Base-by-base conservation (phyloP, 2,329 filamentous ascomycete genomes). In the Stylonectria norvegica region DNA sequence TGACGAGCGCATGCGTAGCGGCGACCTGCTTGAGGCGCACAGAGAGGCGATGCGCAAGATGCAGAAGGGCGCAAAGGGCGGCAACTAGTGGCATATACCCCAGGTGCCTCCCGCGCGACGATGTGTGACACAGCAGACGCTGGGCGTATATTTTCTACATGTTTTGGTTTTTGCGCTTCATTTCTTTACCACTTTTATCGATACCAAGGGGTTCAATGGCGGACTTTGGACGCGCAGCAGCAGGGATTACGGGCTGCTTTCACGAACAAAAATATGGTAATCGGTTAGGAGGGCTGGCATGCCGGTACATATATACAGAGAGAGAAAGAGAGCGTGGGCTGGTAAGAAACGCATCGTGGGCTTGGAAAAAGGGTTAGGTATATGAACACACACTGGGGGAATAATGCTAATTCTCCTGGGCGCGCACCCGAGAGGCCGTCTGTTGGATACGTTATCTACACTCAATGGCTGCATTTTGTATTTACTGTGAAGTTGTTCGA, bases 21-120 rank as follows among this genome's bases (percentile, higher is more conserved):
- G 83, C 0, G 79, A 85, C 48, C 77, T 95, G 70, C 71, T 86
- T 36, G 84, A 86, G 32, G 75, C 83, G 16, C 90, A 96, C 61
- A 76, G 85, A 15, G 84, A 90, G 48, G 86, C 85, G 1, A 76
- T 96, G 77, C 75, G 85, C 48, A 82, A 75, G 61, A 85, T 96
- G 82, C 89, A 95, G 55, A 65, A 63, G 23, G 52, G 59, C 17
- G 68, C 69, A 2, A 69, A 62, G 50, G 57, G 68, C 28, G n/a
- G n/a, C n/a, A n/a, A n/a, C n/a, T n/a, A n/a, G n/a, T n/a, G n/a
- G n/a, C n/a, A n/a, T n/a, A n/a, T n/a, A n/a, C n/a, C n/a, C n/a
- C n/a, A n/a, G n/a, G n/a, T n/a, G n/a, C n/a, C n/a, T n/a, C n/a
- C n/a, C n/a, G n/a, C n/a, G n/a, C n/a, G n/a, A n/a, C n/a, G n/a